Percentiles rank a stretch among this genome's conserved stretches.
These are phyloP conservation scores for Citrus trifoliata DNA, from an alignment of 345 rosid species.

Conservation along the genomic window DNA sequence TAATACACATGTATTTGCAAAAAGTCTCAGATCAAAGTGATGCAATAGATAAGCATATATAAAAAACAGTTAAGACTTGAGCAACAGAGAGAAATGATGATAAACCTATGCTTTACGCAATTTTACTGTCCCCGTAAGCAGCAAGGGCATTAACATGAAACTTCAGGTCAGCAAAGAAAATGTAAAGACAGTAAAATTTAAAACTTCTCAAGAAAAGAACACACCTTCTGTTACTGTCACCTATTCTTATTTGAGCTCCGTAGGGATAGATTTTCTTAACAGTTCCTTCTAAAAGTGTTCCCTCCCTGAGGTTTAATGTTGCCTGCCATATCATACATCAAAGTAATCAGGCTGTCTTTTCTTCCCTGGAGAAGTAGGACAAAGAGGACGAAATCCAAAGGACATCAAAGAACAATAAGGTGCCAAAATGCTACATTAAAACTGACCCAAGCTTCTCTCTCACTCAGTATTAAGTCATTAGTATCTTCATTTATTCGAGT, in stretches of 20 bases:
- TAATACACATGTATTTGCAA: conserved; percentile 13
- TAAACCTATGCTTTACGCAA: neutral
- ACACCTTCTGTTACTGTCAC: conserved; percentile 79
- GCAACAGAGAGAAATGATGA: neutral
- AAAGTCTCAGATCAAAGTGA: conserved; percentile 1
- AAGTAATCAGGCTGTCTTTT: conserved; percentile 10
- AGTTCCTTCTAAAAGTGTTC: conserved; percentile 84
- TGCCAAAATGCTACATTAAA: neutral
- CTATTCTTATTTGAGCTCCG: conserved; percentile 88
- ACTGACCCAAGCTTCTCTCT: conserved; percentile 82
- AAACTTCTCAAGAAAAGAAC: neutral
- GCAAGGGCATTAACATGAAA: neutral
- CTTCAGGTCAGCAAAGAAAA: neutral
- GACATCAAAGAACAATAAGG: neutral
- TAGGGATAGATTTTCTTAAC: conserved; percentile 72
- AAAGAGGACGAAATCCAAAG: neutral
- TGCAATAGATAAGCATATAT: neutral
- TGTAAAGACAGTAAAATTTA: neutral
- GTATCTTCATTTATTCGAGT: conserved; percentile 61
- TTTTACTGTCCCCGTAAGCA: neutral
- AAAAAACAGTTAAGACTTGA: neutral
- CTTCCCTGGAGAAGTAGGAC: neutral
- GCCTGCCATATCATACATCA: conserved; percentile 44
- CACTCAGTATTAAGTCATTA: conserved; percentile 79
- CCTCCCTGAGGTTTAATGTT: conserved; percentile 70